phyloP scores from a whole-genome alignment of 805 yeast genomes.

The Starmerella apicola region DNA sequence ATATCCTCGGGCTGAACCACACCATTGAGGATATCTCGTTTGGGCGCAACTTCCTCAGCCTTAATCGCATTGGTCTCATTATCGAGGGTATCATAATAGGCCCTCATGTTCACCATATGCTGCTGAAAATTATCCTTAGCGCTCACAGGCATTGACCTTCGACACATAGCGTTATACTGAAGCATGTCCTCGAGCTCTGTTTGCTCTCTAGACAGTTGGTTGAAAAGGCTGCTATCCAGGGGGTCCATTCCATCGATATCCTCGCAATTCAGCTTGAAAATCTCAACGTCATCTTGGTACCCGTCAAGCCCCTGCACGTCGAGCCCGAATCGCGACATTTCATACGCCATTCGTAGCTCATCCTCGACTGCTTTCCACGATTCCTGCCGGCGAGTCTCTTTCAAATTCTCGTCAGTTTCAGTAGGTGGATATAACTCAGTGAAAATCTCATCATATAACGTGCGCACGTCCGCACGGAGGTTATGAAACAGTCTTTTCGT shows the following conservation, averaged over 20 bases:
- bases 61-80: no score
- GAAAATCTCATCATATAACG: slow-evolving; percentile 29
- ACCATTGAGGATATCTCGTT: no score
- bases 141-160: slow-evolving; percentile 8
- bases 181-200: slow-evolving; percentile 9
- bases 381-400: slow-evolving; percentile 22
- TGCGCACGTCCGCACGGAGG: slow-evolving; percentile 3
- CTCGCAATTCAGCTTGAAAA: slow-evolving; percentile 19
- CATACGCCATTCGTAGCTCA: slow-evolving; percentile 40
- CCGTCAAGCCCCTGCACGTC: slow-evolving; percentile 43
- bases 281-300: slow-evolving; percentile 8
- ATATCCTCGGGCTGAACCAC: no score
- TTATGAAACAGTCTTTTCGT: slow-evolving; percentile 11
- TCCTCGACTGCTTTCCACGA: slow-evolving; percentile 29
- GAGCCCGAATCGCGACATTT: slow-evolving; percentile 42
- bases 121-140: slow-evolving; percentile 5
- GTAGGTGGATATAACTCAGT: neutral
- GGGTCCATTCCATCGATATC: slow-evolving; percentile 20
- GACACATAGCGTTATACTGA: slow-evolving; percentile 5
- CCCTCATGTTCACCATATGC: slow-evolving; percentile 3
- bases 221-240: slow-evolving; percentile 10
- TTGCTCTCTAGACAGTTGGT: slow-evolving; percentile 1
- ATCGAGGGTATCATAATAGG: no score
- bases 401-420: no score
- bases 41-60: no score